Conservation (phyloP, 768 basidiomycete genomes). For the Suillus paluster region DNA sequence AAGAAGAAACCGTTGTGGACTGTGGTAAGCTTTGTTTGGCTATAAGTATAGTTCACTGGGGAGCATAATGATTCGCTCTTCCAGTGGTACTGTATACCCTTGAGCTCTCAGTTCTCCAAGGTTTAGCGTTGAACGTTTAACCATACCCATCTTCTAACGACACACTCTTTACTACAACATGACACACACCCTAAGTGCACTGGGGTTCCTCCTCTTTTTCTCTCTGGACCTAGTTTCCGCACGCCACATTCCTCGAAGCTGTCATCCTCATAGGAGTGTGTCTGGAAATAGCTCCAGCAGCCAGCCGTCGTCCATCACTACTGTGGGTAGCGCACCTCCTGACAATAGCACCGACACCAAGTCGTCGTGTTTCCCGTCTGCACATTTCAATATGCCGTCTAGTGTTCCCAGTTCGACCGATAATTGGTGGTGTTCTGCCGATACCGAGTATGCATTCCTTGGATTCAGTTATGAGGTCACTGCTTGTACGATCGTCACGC, state of each 20-base stretch:
- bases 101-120: not conserved
- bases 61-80: not conserved
- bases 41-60: not conserved
- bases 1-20: not conserved
- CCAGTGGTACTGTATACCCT: not conserved
- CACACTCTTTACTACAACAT: constrained; percentile 15
- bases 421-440: constrained; percentile 67
- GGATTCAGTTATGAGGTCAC: constrained; percentile 80
- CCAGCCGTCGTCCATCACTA: not conserved
- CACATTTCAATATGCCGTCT: constrained; percentile 59
- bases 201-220: constrained; percentile 16
- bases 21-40: not conserved
- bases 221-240: constrained; percentile 16
- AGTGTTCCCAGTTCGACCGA: constrained; percentile 46
- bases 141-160: not conserved
- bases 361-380: constrained; percentile 41
- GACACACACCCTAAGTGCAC: constrained; percentile 9
- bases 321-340: not conserved
- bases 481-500: constrained; percentile 50
- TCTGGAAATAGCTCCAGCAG: constrained; percentile 3
- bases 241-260: constrained; percentile 19
- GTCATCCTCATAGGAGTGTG: not conserved
- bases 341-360: not conserved
- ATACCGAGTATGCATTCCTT: constrained; percentile 74
- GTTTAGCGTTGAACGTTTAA: not conserved